phyloP scores from a whole-genome alignment of 441 rosid genomes.

The Jatropha multifida region DNA sequence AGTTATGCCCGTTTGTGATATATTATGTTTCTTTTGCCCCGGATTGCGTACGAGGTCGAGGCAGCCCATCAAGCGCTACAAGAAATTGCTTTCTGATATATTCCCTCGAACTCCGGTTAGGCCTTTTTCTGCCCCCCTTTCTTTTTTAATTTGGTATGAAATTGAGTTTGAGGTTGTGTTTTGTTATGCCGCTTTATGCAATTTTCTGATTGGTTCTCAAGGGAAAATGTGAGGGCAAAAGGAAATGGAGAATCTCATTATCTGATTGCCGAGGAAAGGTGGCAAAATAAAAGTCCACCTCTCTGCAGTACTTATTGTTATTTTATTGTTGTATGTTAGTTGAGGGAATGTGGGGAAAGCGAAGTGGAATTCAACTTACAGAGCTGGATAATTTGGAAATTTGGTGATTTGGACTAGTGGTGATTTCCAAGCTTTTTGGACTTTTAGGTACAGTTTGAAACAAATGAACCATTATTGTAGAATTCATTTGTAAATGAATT shows the following conservation, averaged over 20 bases:
- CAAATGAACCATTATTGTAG: too few relatives aligned
- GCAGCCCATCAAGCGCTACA: constrained; percentile 75
- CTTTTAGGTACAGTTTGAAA: background rate
- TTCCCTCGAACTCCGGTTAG: constrained; percentile 61
- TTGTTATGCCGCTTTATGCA: background rate
- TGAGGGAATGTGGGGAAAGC: background rate
- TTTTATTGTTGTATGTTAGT: background rate
- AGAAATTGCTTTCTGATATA: constrained; percentile 66
- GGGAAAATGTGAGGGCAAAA: background rate
- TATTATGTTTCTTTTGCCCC: constrained; percentile 63
- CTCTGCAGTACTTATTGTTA: background rate
- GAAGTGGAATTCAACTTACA: background rate
- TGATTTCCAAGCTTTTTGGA: background rate
- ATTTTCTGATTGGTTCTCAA: background rate
- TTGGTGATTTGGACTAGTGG: background rate
- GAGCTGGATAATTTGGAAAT: background rate
- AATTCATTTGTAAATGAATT: too few relatives aligned
- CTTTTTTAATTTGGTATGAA: background rate
- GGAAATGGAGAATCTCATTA: background rate
- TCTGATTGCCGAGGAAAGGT: background rate
- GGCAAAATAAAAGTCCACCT: background rate
- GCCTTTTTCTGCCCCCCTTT: background rate
- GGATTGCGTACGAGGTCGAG: constrained; percentile 69
- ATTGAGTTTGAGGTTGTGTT: background rate
- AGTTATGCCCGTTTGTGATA: constrained; percentile 58